Percentiles rank a stretch among this genome's conserved stretches.
These are phyloP conservation scores for Ceratobasidium sp. DNA, from an alignment of 1,284 basidiomycete genomes.

Conservation along the genomic window DNA sequence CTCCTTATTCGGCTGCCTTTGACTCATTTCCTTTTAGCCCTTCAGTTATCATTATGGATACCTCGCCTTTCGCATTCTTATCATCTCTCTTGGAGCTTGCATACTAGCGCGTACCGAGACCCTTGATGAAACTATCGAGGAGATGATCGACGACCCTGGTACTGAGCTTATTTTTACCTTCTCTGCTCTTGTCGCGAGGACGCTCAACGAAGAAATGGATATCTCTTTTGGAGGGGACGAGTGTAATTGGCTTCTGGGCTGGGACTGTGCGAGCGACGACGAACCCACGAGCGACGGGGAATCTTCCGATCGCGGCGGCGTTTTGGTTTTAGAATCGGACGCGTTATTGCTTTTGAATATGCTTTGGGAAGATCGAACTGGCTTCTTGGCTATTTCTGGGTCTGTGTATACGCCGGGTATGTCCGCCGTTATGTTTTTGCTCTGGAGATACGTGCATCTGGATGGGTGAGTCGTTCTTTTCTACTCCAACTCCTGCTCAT, in stretches of 20 bases:
- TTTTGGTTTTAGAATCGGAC: background rate
- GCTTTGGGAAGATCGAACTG: background rate
- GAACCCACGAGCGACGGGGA: too few species aligned
- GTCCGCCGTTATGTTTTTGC: background rate
- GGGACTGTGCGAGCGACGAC: background rate
- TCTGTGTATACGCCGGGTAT: background rate
- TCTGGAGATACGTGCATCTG: background rate
- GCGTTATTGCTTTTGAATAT: background rate
- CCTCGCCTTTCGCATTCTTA: conserved; percentile 1
- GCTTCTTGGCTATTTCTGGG: background rate
- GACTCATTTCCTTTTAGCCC: background rate
- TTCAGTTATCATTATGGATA: conserved; percentile 20
- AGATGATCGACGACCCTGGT: background rate
- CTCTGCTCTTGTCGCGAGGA: background rate
- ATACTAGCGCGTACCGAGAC: background rate
- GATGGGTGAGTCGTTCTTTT: background rate
- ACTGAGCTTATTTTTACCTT: background rate
- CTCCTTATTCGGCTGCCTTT: too few species aligned
- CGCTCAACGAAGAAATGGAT: background rate
- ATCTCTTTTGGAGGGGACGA: too few species aligned
- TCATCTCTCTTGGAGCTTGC: background rate
- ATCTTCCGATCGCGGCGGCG: too few species aligned
- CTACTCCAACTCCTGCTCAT: background rate
- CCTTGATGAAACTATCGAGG: background rate
- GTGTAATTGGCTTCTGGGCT: conserved; percentile 10